These are phyloP conservation scores for Amaranthus palmeri DNA, from an alignment of 148 eudicot genomes.

Conservation along the genomic window DNA sequence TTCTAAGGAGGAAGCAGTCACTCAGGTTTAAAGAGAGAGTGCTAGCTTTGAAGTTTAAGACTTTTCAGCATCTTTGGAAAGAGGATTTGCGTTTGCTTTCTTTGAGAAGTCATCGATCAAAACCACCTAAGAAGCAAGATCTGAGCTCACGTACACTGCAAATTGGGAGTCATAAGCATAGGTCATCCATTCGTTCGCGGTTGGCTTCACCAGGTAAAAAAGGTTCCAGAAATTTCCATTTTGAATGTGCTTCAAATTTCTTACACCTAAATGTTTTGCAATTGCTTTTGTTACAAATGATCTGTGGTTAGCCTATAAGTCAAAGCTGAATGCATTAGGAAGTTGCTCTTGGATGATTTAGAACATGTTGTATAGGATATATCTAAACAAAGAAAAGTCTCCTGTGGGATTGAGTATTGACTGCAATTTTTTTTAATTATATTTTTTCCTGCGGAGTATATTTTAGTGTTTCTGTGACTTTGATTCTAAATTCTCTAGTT, in stretches of 20 bases:
- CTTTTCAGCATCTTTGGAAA: slow-evolving; percentile 68
- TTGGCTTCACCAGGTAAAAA: slow-evolving; percentile 50
- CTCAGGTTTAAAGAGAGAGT: slow-evolving; percentile 64
- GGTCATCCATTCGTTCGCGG: slow-evolving; percentile 50
- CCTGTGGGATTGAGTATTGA: too few species aligned
- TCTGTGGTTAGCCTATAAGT: background rate
- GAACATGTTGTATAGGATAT: too few species aligned
- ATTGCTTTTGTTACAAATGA: background rate
- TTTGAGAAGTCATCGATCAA: slow-evolving; percentile 41
- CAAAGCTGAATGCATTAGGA: background rate
- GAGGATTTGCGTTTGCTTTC: slow-evolving; percentile 62
- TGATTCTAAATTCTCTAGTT: too few species aligned
- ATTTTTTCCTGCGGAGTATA: too few species aligned
- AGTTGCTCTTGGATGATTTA: background rate
- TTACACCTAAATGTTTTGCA: background rate
- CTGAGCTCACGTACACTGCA: slow-evolving; percentile 31
- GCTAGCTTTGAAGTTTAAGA: slow-evolving; percentile 59
- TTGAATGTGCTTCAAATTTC: background rate
- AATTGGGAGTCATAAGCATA: slow-evolving; percentile 49
- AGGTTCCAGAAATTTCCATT: background rate
- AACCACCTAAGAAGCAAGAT: slow-evolving; percentile 63
- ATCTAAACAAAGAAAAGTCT: too few species aligned
- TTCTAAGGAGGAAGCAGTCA: slow-evolving; percentile 43
- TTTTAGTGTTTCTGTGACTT: too few species aligned
- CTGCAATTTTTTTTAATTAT: too few species aligned